These are phyloP conservation scores for Flaveria robusta DNA, from an alignment of 129 eudicot species.

Conservation along the genomic window DNA sequence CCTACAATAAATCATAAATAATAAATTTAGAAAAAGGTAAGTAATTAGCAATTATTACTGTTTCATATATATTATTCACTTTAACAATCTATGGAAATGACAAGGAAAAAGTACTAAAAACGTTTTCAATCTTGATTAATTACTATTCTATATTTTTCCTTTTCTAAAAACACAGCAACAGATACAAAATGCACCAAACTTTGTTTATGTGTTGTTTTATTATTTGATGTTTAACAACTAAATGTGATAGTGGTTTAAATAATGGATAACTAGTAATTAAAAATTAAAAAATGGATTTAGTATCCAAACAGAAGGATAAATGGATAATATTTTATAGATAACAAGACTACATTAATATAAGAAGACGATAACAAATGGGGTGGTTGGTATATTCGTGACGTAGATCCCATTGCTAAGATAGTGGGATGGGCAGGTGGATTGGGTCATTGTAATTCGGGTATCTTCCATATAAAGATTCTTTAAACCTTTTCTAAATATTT, in stretches of 20 bases:
- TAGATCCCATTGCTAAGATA: conserved; percentile 26
- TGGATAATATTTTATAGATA: background rate
- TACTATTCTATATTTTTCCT: too few species aligned
- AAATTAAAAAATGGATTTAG: background rate
- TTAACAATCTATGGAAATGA: too few species aligned
- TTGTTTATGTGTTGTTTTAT: background rate
- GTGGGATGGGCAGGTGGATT: conserved; percentile 27
- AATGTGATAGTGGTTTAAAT: background rate
- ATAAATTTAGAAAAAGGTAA: too few species aligned
- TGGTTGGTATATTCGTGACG: conserved; percentile 28
- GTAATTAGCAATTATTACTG: too few species aligned
- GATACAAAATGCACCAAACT: background rate
- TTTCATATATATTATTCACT: too few species aligned
- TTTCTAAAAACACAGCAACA: too few species aligned
- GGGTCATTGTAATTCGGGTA: background rate
- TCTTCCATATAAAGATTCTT: background rate
- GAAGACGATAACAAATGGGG: background rate
- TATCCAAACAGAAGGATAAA: background rate
- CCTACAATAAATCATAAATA: too few species aligned
- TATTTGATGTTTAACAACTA: background rate
- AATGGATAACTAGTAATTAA: background rate
- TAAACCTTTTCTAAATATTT: too few species aligned
- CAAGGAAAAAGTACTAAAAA: too few species aligned
- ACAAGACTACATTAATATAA: background rate
- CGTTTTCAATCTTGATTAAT: too few species aligned